A percentile compares a stretch with the other conserved stretches of the same genome.
Conservation (phyloP, 1,284 basidiomycete species). For the Trichosporon ovoides region DNA sequence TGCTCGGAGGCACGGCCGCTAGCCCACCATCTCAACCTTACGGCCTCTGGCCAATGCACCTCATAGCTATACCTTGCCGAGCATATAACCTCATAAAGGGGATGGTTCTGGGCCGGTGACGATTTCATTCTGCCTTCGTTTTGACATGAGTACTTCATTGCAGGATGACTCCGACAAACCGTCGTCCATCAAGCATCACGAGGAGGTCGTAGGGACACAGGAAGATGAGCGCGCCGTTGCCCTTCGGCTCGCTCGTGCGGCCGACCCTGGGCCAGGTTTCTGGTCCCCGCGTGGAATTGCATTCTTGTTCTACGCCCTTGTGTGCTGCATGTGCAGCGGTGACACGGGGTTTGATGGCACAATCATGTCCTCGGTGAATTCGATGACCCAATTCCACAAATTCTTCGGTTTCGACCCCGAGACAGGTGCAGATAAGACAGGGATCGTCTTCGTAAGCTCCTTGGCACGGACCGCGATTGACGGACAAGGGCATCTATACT, state of each 20-base stretch:
- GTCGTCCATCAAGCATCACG: not conserved
- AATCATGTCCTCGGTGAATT: conserved; percentile 15
- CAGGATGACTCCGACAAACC: not conserved
- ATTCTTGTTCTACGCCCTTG: conserved; percentile 49
- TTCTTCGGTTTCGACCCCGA: conserved; percentile 9
- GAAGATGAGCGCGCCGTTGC: conserved; percentile 34
- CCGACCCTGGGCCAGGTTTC: conserved; percentile 51
- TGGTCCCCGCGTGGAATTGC: conserved; percentile 49
- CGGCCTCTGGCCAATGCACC: too few relatives aligned
- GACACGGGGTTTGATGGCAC: conserved; percentile 28
- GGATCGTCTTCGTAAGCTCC: conserved; percentile 23
- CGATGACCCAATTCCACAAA: conserved; percentile 13
- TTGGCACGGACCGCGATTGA: not conserved
- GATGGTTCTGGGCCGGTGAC: too few relatives aligned
- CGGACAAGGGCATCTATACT: conserved; percentile 53
- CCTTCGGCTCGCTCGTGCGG: conserved; percentile 51
- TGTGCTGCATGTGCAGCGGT: conserved; percentile 52
- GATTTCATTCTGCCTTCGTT: too few relatives aligned
- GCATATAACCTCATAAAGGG: too few relatives aligned
- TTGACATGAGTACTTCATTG: too few relatives aligned
- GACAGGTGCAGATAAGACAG: conserved; percentile 5
- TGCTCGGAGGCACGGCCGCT: too few relatives aligned
- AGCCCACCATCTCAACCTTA: too few relatives aligned
- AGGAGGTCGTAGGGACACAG: not conserved
- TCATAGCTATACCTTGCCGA: too few relatives aligned